Percentiles rank a stretch among this genome's conserved stretches.
Conservation (phyloP, 2,329 filamentous ascomycete genomes). For the Aureobasidium sp. region DNA sequence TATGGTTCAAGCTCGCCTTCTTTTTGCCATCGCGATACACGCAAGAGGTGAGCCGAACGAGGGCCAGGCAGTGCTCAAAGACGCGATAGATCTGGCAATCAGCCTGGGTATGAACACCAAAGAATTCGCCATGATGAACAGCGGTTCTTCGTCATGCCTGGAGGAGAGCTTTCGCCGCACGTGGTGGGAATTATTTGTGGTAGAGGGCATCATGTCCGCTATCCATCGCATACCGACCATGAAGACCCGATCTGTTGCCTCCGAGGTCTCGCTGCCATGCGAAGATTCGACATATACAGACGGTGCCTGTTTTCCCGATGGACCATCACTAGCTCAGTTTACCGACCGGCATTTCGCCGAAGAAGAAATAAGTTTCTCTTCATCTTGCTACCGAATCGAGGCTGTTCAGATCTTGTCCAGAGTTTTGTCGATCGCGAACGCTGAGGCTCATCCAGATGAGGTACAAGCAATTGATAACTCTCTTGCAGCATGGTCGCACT, state of each 20-base stretch:
- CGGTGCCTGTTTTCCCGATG: constrained; percentile 42
- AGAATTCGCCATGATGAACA: constrained; percentile 58
- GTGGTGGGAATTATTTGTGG: constrained; percentile 80
- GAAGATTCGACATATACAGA: constrained; percentile 64
- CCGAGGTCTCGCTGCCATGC: constrained; percentile 69
- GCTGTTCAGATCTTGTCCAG: constrained; percentile 71
- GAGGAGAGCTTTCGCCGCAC: constrained; percentile 83
- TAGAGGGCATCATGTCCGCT: constrained; percentile 77
- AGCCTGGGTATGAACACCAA: constrained; percentile 68
- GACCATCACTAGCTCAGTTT: constrained; percentile 64
- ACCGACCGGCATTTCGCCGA: constrained; percentile 67
- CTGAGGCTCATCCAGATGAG: constrained; percentile 32
- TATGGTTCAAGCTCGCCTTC: constrained; percentile 67
- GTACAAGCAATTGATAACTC: constrained; percentile 54
- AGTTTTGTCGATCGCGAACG: constrained; percentile 50
- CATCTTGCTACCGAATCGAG: constrained; percentile 77
- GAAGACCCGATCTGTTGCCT: constrained; percentile 56
- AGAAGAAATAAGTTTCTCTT: constrained; percentile 66
- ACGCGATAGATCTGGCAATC: constrained; percentile 64
- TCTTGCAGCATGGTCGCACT: constrained; percentile 69
- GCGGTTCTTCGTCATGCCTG: constrained; percentile 57
- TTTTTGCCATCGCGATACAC: constrained; percentile 72
- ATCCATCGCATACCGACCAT: constrained; percentile 68
- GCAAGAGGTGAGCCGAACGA: constrained; percentile 65
- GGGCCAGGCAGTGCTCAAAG: constrained; percentile 58